These are phyloP conservation scores for Lanmaoa rubissima DNA, from an alignment of 768 basidiomycete species.

Conservation along the genomic window DNA sequence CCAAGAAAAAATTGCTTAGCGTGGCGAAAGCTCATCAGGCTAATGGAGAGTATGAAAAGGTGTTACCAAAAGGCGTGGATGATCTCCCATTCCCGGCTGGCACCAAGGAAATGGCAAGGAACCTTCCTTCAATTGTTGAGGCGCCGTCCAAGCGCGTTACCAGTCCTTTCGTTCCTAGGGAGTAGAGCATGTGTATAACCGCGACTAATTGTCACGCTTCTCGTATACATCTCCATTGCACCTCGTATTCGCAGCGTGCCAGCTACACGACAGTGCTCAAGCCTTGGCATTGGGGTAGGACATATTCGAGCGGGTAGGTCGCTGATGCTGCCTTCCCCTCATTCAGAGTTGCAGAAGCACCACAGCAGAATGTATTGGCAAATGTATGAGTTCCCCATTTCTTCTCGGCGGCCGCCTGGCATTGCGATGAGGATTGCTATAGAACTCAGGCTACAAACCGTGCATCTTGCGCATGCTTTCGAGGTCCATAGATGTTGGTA, in stretches of 20 bases:
- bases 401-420: neutral
- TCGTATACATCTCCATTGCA: conserved; percentile 1
- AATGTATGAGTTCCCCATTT: neutral
- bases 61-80: conserved; percentile 78
- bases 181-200: conserved; percentile 36
- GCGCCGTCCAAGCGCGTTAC: conserved; percentile 71
- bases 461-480: too few relatives aligned
- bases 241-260: neutral
- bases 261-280: neutral
- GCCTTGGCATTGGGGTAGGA: neutral
- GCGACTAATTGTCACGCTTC: conserved; percentile 1
- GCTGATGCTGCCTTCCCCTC: neutral
- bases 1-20: conserved; percentile 80
- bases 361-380: neutral
- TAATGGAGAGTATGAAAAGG: conserved; percentile 71
- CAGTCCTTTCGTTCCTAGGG: conserved; percentile 77
- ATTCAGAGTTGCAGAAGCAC: neutral
- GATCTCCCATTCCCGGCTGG: conserved; percentile 93
- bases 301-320: neutral
- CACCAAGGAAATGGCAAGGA: conserved; percentile 69
- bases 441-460: neutral
- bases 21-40: conserved; percentile 62
- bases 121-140: conserved; percentile 62
- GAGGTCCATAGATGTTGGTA: neutral
- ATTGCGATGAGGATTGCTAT: neutral